Evolutionary conservation across 2,329 filamentous ascomycete genomes (phyloP).

Genomic region (Plectosphaerella cucumerina): DNA sequence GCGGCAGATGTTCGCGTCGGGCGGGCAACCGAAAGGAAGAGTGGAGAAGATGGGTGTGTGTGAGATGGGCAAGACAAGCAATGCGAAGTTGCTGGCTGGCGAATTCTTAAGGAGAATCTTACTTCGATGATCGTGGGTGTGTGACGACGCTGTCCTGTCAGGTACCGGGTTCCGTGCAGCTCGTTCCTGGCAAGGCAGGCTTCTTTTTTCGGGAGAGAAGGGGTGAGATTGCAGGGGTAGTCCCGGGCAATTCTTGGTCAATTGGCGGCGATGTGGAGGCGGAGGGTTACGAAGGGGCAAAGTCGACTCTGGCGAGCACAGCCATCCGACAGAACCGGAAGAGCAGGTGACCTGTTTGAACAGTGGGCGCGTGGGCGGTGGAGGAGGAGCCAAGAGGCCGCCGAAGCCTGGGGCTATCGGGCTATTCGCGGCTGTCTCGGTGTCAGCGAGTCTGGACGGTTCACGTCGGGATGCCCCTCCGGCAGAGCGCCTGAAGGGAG

Average conservation of each 20-base stretch:
- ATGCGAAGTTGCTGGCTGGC: too few relatives aligned
- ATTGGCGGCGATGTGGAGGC: background rate
- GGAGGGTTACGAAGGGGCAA: conserved; percentile 2
- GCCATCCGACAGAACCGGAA: conserved; percentile 10
- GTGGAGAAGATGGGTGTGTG: too few relatives aligned
- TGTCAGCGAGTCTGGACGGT: background rate
- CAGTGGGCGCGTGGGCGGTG: background rate
- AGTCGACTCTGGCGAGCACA: conserved; percentile 12
- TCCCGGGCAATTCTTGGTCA: background rate
- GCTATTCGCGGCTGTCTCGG: background rate
- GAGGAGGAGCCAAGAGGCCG: background rate
- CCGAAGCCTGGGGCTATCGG: background rate
- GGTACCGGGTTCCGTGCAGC: too few relatives aligned
- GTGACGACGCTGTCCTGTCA: too few relatives aligned
- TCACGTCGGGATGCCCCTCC: too few relatives aligned
- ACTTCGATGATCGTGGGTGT: too few relatives aligned
- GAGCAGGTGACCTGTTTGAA: background rate
- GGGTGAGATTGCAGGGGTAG: background rate
- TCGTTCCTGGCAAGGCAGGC: background rate
- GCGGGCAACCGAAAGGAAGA: too few relatives aligned
- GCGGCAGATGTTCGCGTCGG: too few relatives aligned
- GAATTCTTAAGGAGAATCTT: too few relatives aligned
- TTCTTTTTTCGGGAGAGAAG: background rate
- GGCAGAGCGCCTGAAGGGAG: too few relatives aligned
- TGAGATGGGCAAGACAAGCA: too few relatives aligned